phyloP scores from a whole-genome alignment of 306 rosid genomes.

The Herpetospermum pedunculosum region DNA sequence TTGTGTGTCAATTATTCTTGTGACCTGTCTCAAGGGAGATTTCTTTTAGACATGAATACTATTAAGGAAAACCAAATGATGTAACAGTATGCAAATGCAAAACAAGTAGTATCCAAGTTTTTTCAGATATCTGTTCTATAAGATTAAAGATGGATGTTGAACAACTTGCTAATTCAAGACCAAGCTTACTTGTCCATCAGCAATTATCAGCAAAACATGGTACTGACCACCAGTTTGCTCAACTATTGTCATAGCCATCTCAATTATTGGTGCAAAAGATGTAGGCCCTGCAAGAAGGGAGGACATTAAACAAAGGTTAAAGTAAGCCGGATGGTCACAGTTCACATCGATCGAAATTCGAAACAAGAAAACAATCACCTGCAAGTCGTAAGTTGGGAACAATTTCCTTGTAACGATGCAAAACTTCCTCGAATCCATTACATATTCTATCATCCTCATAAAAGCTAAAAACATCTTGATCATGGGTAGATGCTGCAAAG shows the following conservation, averaged over 20 bases:
- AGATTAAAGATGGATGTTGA: background rate
- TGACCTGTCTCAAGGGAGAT: constrained; percentile 32
- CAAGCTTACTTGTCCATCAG: constrained; percentile 77
- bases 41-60: background rate
- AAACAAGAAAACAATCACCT: constrained; percentile 23
- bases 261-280: constrained; percentile 84
- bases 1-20: constrained; percentile 65
- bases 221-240: constrained; percentile 86
- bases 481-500: constrained; percentile 64
- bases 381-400: constrained; percentile 64
- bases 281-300: constrained; percentile 42
- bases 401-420: constrained; percentile 52
- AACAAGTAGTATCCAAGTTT: background rate
- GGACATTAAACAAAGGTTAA: background rate
- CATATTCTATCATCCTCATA: constrained; percentile 38
- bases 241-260: constrained; percentile 79
- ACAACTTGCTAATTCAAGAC: background rate
- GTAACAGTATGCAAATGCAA: background rate
- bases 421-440: constrained; percentile 77
- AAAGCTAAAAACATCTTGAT: constrained; percentile 71
- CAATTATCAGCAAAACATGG: constrained; percentile 83
- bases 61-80: background rate
- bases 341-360: background rate
- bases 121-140: background rate
- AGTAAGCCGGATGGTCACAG: background rate